Conservation (phyloP, 2,329 filamentous ascomycete species). For the Colletotrichum sp. region DNA sequence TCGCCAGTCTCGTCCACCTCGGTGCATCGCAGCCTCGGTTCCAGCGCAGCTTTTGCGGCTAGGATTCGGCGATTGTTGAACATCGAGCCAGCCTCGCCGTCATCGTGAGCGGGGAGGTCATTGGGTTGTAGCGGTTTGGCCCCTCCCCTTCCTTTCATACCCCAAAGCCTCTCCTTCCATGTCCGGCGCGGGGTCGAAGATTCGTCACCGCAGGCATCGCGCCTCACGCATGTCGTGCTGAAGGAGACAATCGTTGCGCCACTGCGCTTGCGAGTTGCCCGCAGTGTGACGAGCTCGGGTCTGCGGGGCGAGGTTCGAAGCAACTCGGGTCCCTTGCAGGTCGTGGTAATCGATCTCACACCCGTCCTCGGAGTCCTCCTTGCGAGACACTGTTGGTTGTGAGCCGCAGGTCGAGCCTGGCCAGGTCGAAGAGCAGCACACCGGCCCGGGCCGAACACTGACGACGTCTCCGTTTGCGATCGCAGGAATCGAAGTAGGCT, state of each 20-base stretch:
- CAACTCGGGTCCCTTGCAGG: conserved; percentile 12
- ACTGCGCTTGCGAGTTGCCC: neutral
- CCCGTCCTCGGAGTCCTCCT: conserved; percentile 22
- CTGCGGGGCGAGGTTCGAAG: conserved; percentile 35
- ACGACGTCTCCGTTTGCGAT: conserved; percentile 67
- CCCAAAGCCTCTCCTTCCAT: conserved; percentile 58
- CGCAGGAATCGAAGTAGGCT: conserved; percentile 75
- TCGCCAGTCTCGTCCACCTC: conserved; percentile 93
- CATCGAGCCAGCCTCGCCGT: conserved; percentile 66
- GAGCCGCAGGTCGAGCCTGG: neutral
- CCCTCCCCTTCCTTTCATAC: conserved; percentile 39
- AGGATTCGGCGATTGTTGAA: conserved; percentile 75
- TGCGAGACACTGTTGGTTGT: neutral
- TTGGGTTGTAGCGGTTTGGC: conserved; percentile 55
- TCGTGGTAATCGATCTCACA: conserved; percentile 23
- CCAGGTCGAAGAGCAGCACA: neutral
- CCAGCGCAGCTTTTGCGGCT: conserved; percentile 78
- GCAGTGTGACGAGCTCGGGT: conserved; percentile 22
- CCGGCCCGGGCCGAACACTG: conserved; percentile 52
- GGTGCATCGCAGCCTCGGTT: conserved; percentile 88
- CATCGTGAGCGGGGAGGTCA: conserved; percentile 62
- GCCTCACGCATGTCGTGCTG: conserved; percentile 30
- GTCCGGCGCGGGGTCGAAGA: conserved; percentile 32
- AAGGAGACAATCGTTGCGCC: conserved; percentile 24
- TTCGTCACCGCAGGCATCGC: conserved; percentile 29